These are phyloP conservation scores for Persicaria maculosa DNA, from an alignment of 148 eudicot species.

Conservation along the genomic window DNA sequence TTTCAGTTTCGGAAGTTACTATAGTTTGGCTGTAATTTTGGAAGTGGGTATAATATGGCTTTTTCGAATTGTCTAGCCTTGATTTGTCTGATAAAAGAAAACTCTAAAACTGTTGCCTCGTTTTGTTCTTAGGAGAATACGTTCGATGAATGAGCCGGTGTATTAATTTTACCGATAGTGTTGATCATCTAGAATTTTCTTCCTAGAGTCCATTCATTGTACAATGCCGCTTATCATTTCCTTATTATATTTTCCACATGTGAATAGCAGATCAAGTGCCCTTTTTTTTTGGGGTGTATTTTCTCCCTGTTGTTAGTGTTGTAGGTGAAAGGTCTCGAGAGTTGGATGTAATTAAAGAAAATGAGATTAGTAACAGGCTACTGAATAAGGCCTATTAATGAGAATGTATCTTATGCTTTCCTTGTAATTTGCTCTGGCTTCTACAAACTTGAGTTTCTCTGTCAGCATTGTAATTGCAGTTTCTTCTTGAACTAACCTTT, in stretches of 20 bases:
- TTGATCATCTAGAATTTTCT: neutral
- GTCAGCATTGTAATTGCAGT: slow-evolving; percentile 1
- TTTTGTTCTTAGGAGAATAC: neutral
- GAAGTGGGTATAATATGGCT: neutral
- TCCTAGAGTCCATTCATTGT: neutral
- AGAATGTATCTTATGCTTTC: neutral
- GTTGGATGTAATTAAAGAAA: neutral
- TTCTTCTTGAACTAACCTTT: neutral
- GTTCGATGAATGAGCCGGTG: neutral
- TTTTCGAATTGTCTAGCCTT: neutral
- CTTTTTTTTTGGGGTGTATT: neutral
- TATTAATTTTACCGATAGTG: neutral
- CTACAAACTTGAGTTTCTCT: neutral
- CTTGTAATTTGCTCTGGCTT: neutral
- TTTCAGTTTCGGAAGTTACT: too few relatives aligned
- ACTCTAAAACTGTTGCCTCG: neutral
- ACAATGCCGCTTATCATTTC: neutral
- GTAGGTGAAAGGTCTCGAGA: neutral
- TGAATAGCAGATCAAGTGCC: neutral
- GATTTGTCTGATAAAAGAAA: neutral
- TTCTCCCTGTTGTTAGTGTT: neutral
- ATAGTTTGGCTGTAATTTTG: neutral
- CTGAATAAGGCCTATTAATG: neutral
- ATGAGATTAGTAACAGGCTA: neutral
- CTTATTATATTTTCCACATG: neutral